Percentiles rank a stretch among this genome's conserved stretches.
Evolutionary conservation across 805 yeast species (phyloP).

Genomic region (Cyberlindnera xylosilytica): DNA sequence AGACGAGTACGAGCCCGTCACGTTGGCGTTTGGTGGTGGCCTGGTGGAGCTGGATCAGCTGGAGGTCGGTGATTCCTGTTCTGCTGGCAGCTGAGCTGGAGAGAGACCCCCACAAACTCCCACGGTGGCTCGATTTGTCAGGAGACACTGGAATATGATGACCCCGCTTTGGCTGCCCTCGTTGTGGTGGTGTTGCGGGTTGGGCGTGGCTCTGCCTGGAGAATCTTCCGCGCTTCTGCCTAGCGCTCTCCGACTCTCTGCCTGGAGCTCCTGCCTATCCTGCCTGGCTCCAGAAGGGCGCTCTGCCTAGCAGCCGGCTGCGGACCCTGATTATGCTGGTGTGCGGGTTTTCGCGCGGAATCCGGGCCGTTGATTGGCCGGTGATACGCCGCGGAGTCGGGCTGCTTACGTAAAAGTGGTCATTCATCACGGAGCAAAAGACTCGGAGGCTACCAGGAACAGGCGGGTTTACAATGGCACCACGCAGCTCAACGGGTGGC

Average conservation of each 20-base stretch:
- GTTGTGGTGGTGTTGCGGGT: no score
- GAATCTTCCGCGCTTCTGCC: neutral
- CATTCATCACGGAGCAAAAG: constrained; percentile 13
- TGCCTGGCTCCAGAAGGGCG: neutral
- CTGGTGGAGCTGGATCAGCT: no score
- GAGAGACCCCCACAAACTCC: neutral
- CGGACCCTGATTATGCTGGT: neutral
- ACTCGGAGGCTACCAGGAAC: neutral
- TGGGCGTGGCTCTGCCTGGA: neutral
- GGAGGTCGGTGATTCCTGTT: no score
- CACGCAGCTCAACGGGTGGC: neutral
- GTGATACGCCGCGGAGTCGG: neutral
- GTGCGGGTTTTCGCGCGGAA: constrained; percentile 1
- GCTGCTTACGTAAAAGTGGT: constrained; percentile 11
- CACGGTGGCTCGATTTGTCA: neutral
- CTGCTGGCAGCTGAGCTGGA: no score
- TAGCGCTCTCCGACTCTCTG: neutral
- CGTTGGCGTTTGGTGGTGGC: no score
- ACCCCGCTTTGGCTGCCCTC: neutral
- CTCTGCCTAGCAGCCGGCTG: neutral
- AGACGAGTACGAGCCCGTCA: no score
- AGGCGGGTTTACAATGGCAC: constrained; percentile 2
- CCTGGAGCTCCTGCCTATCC: neutral
- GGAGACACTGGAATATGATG: neutral
- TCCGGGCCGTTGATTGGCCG: constrained; percentile 6